Base-by-base conservation (phyloP, 805 yeast genomes). In the Suhomyces sp. region DNA sequence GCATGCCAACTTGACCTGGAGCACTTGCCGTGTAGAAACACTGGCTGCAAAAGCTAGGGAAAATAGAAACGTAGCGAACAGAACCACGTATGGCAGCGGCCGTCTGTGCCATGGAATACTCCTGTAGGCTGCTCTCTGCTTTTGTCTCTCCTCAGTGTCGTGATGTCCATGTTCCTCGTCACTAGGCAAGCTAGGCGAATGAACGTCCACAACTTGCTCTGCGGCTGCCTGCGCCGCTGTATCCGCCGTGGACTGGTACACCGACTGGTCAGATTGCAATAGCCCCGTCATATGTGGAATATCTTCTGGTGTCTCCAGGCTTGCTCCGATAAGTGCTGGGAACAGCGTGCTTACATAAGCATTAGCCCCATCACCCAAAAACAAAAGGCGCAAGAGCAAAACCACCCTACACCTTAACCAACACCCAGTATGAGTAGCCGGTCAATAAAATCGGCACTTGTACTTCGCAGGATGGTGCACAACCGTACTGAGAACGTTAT, bases 71-170 rank as follows among this genome's bases (percentile, higher is more conserved):
- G 78, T 44, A 1, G 76, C 64, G 1, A 71, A 40, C 24, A 84
- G 74, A 9, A 86, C 63, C 68, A 82, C 71, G n/a, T 68, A 57
- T 6, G 83, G 67, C 2, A 86, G 78, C 0, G 92, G 92, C 44
- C 86, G 71, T 29, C 71, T 71, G 51, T 77, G 67, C 87, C 89
- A 85, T 17, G 74, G 73, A 27, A 81, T 51, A 2, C 70, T 53
- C 54, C 69, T 63, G 61, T 82, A 81, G 84, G 70, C 50, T 79
- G 80, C 55, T 83, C 85, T 13, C 79, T 60, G 33, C n/a, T 29
- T 10, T 33, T 33, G 36, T 13, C 36, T n/a, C 36, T 13, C 36
- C 51, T 80, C 84, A 40, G 73, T 79, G 46, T 72, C 72, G 29
- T 56, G 51, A 15, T 61, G 63, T 8, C 68, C 72, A 49, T 69